Evolutionary conservation across 1,284 basidiomycete genomes (phyloP).

Genomic region (Polyporus tsugae): DNA sequence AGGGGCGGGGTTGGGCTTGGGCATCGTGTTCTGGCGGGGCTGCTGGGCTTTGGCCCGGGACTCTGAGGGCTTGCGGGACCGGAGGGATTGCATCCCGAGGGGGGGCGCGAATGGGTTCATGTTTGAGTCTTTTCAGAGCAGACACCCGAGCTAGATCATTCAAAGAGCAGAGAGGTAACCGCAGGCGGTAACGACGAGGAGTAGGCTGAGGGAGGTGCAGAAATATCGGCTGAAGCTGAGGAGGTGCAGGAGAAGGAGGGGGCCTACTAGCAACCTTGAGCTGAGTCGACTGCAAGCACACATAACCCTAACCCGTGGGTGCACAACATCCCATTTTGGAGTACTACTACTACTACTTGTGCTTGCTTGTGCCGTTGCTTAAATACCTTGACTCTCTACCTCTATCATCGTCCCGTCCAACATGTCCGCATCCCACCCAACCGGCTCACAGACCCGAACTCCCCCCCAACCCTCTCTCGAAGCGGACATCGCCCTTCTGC

Average conservation of each 20-base stretch:
- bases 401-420: neutral
- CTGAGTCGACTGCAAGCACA: neutral
- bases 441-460: neutral
- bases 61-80: constrained; percentile 63
- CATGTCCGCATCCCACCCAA: neutral
- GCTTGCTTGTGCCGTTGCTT: no score
- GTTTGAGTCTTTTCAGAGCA: neutral
- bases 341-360: no score
- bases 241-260: neutral
- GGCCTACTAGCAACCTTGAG: neutral
- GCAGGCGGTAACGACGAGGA: no score
- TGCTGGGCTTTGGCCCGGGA: constrained; percentile 40
- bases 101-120: constrained; percentile 1
- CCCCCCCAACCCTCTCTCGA: constrained; percentile 32
- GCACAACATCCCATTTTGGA: neutral
- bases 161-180: no score
- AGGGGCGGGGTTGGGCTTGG: constrained; percentile 27
- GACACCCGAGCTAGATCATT: neutral
- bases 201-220: no score
- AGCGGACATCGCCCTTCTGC: constrained; percentile 47
- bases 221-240: no score
- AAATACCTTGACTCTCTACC: neutral
- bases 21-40: constrained; percentile 31
- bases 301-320: neutral
- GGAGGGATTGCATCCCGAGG: constrained; percentile 67